Percentiles rank a stretch among this genome's conserved stretches.
Conservation (phyloP, 2,329 filamentous ascomycete species). For the Penicillium vulpinum region DNA sequence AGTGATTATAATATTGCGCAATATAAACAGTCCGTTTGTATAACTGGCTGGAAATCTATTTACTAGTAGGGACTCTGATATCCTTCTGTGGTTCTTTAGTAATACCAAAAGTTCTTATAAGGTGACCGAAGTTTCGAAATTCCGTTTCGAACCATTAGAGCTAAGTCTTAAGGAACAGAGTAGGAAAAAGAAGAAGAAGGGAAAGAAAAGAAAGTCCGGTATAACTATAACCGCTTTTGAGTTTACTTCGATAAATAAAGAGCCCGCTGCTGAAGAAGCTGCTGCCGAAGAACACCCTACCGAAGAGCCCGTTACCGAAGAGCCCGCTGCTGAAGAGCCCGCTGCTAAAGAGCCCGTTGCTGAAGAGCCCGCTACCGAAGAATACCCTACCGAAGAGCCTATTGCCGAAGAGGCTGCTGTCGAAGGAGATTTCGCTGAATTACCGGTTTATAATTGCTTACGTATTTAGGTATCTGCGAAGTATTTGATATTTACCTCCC, state of each 20-base stretch:
- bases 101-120: background rate
- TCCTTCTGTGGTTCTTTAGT: background rate
- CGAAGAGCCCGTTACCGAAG: too few species aligned
- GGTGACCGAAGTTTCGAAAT: background rate
- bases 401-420: too few species aligned
- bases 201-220: background rate
- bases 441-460: too few species aligned
- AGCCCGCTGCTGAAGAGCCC: background rate
- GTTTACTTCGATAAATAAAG: background rate
- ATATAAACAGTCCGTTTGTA: background rate
- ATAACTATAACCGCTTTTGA: background rate
- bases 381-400: too few species aligned
- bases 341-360: background rate
- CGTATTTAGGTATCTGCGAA: too few species aligned
- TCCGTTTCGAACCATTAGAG: background rate
- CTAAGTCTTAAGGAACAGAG: background rate
- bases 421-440: too few species aligned
- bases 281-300: too few species aligned
- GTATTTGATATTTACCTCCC: too few species aligned
- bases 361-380: too few species aligned
- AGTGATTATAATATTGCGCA: conserved; percentile 10
- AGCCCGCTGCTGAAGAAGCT: background rate
- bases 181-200: background rate
- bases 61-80: background rate
- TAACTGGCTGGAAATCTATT: background rate